These are phyloP conservation scores for Berkeleyomyces rouxiae DNA, from an alignment of 2,329 filamentous ascomycete species.

Conservation along the genomic window DNA sequence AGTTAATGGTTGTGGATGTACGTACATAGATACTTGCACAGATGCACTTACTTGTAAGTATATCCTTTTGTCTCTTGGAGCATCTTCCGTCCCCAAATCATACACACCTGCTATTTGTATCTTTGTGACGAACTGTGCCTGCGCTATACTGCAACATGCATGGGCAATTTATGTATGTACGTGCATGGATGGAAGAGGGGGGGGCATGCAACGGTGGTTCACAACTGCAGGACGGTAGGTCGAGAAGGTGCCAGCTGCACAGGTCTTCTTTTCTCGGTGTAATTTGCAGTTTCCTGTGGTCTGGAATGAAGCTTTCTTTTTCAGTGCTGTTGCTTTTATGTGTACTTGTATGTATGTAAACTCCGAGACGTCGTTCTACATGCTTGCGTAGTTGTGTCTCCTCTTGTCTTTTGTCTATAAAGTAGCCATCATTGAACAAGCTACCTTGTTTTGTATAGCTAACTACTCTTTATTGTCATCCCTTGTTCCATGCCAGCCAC, in stretches of 20 bases:
- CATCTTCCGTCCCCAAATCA: neutral
- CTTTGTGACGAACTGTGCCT: neutral
- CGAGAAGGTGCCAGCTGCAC: neutral
- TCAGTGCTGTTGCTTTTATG: no score
- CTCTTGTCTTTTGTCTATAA: neutral
- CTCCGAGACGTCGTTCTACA: no score
- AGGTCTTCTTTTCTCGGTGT: no score
- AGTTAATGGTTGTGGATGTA: neutral
- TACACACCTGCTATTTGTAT: neutral
- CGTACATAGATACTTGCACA: neutral
- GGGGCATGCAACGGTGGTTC: neutral
- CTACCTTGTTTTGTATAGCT: no score
- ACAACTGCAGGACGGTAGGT: neutral
- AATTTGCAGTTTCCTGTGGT: no score
- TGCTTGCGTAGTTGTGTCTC: neutral
- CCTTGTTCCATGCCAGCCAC: constrained; percentile 10
- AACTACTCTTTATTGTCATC: neutral
- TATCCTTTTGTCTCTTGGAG: neutral
- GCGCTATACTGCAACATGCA: neutral
- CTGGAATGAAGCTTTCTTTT: no score
- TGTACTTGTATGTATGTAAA: no score
- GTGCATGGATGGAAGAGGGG: neutral
- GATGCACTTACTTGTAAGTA: no score
- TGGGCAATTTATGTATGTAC: neutral
- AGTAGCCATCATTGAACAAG: no score